Base-by-base conservation (phyloP, 163 green algal species). In the Coccomyxa subellipsoidea region DNA sequence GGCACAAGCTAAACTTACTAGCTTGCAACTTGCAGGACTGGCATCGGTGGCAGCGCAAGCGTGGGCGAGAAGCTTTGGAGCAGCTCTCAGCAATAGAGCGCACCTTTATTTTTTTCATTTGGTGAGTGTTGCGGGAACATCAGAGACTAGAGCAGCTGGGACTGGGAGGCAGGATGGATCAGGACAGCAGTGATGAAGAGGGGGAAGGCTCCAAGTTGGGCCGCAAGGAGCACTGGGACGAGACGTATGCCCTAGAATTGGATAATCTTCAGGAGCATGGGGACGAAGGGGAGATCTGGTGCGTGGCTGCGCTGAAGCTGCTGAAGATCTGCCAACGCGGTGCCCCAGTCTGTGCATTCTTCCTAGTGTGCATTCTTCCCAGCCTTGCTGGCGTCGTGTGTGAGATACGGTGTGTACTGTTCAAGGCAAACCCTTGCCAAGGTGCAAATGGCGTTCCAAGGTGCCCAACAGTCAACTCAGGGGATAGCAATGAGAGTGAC, bases 261-360 rank as follows among this genome's bases (percentile, higher is more conserved):
- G 23, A 10, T 18, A 86, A 86, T 35, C 53, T 87, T 7, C 1
- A 83, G 12, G 2, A 81, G 31, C 38, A 39, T 18, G 85, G 80
- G 1, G 82, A 89, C 72, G 80, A 84, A n/a, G 82, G 82, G 18
- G 81, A 87, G 76, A 76, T 87, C 38, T 90, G 88, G 88, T 92
- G 23, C 32, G 71, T 35, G 1, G 8, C 12, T 10, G 10, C 36
- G 4, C 23, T 12, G 8, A 78, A 38, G 25, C 8, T 77, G 12
- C 35, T 35, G 32, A 34, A 31, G 3, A 37, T n/a, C 12, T 3
- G 0, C 23, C 37, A 54, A 29, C 79, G 31, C 5, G 38, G 21
- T 35, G n/a, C 3, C 5, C 53, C 40, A 12, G 34, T 7, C 54
- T 71, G 54, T 34, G 38, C 27, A 38, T 78, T 15, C 35, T 78